Percentiles rank a stretch among this genome's conserved stretches.
These are phyloP conservation scores for Cystobasidium slooffiae DNA, from an alignment of 1,284 basidiomycete species.

Conservation along the genomic window DNA sequence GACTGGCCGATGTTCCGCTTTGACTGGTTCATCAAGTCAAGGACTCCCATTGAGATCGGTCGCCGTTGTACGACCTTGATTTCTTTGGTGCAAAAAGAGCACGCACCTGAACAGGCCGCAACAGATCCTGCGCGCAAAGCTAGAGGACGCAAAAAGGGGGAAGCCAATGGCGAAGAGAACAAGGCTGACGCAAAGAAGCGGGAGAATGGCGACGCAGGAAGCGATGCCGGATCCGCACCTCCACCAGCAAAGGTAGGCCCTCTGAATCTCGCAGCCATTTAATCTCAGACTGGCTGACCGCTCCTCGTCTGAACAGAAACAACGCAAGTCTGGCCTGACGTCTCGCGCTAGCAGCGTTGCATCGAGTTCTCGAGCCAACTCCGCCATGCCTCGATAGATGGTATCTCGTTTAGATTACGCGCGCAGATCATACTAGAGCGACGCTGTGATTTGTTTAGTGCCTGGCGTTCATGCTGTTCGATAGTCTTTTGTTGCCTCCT, in stretches of 20 bases:
- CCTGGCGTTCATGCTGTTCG: too few species aligned
- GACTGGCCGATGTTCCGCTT: conserved; percentile 90
- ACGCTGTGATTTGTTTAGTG: too few species aligned
- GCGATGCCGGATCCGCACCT: conserved; percentile 35
- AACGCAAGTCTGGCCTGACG: conserved; percentile 16
- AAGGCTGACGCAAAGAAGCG: conserved; percentile 19
- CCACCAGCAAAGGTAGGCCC: conserved; percentile 26
- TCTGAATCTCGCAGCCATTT: background rate
- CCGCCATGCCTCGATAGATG: conserved; percentile 3
- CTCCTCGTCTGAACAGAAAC: background rate
- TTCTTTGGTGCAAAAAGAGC: conserved; percentile 85
- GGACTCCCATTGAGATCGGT: conserved; percentile 87
- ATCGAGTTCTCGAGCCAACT: conserved; percentile 11
- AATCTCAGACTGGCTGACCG: too few species aligned
- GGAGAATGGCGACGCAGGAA: conserved; percentile 34
- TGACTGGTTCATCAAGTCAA: conserved; percentile 81
- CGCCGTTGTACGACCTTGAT: conserved; percentile 87
- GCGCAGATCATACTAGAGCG: too few species aligned
- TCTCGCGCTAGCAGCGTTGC: conserved; percentile 22
- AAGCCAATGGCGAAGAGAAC: conserved; percentile 6
- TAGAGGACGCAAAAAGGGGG: conserved; percentile 28
- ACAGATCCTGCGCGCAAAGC: conserved; percentile 53
- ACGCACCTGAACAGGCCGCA: conserved; percentile 61
- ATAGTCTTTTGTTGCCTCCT: too few species aligned
- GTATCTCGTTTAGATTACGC: background rate